Evolutionary conservation across 768 basidiomycete species (phyloP).

Genomic region (Lactarius evosmus): DNA sequence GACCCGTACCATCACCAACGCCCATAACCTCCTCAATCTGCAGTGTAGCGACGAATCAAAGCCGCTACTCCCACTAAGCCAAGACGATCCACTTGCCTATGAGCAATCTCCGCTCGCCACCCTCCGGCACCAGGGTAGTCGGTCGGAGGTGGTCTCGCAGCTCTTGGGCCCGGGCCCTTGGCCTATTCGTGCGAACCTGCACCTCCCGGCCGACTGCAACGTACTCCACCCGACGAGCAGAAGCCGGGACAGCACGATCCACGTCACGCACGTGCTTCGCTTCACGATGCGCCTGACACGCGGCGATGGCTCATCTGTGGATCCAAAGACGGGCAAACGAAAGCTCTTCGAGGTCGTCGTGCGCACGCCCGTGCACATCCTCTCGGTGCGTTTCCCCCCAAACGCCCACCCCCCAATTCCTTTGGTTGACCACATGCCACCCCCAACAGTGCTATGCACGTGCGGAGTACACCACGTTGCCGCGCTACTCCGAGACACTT

Average conservation of each 20-base stretch:
- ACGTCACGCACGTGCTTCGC: slow-evolving; percentile 74
- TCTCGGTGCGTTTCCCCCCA: slow-evolving; percentile 59
- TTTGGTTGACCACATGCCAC: background rate
- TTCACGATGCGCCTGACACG: slow-evolving; percentile 79
- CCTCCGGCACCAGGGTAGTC: slow-evolving; percentile 47
- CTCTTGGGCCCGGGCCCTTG: slow-evolving; percentile 85
- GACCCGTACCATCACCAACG: slow-evolving; percentile 64
- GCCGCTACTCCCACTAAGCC: slow-evolving; percentile 75
- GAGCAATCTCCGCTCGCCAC: slow-evolving; percentile 62
- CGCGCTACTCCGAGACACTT: slow-evolving; percentile 22
- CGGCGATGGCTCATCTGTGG: slow-evolving; percentile 63
- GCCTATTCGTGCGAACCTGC: slow-evolving; percentile 67
- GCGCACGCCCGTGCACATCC: slow-evolving; percentile 79
- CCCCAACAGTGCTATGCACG: slow-evolving; percentile 20
- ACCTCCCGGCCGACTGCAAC: slow-evolving; percentile 62
- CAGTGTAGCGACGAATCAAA: slow-evolving; percentile 51
- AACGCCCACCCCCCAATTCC: background rate
- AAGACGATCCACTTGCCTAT: slow-evolving; percentile 62
- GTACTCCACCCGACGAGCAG: slow-evolving; percentile 73
- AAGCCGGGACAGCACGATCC: slow-evolving; percentile 71
- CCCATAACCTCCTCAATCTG: slow-evolving; percentile 59
- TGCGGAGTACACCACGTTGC: slow-evolving; percentile 12
- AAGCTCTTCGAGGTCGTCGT: slow-evolving; percentile 87
- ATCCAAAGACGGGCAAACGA: slow-evolving; percentile 63
- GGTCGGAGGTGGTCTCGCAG: slow-evolving; percentile 54